Conservation (phyloP, 2,329 filamentous ascomycete species). For the Trichophyton simii region DNA sequence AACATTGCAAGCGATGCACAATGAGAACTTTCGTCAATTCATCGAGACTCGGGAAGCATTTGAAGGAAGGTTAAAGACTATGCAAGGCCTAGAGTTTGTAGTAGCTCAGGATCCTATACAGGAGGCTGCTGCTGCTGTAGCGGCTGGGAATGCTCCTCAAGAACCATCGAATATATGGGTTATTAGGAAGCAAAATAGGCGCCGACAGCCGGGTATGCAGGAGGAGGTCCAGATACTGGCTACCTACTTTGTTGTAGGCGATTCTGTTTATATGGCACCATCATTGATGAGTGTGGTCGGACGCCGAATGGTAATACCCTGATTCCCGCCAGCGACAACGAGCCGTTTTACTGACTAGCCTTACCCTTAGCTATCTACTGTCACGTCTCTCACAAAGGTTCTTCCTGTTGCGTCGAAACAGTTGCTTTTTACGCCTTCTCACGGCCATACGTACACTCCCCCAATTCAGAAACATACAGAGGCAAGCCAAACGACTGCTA, state of each 20-base stretch:
- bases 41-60: slow-evolving; percentile 45
- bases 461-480: slow-evolving; percentile 33
- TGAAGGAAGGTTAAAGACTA: slow-evolving; percentile 42
- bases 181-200: slow-evolving; percentile 46
- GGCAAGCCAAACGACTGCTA: slow-evolving; percentile 21
- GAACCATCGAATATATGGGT: slow-evolving; percentile 45
- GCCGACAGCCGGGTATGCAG: slow-evolving; percentile 30
- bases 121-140: slow-evolving; percentile 26
- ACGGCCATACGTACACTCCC: slow-evolving; percentile 48
- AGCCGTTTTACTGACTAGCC: background rate
- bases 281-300: slow-evolving; percentile 47
- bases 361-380: slow-evolving; percentile 38
- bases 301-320: slow-evolving; percentile 35
- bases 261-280: slow-evolving; percentile 50
- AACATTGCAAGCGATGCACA: slow-evolving; percentile 39
- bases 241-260: slow-evolving; percentile 50
- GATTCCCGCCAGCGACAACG: too few species aligned
- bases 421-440: slow-evolving; percentile 45
- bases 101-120: slow-evolving; percentile 46
- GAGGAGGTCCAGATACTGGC: slow-evolving; percentile 43
- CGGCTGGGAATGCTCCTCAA: slow-evolving; percentile 20
- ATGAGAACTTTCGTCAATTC: slow-evolving; percentile 38
- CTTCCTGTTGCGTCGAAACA: slow-evolving; percentile 42
- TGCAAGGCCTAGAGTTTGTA: slow-evolving; percentile 48
- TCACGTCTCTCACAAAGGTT: slow-evolving; percentile 44